Percentiles rank a stretch among this genome's conserved stretches.
phyloP scores from a whole-genome alignment of 139 green algal genomes.

The Prasinococcaceae sp. region DNA sequence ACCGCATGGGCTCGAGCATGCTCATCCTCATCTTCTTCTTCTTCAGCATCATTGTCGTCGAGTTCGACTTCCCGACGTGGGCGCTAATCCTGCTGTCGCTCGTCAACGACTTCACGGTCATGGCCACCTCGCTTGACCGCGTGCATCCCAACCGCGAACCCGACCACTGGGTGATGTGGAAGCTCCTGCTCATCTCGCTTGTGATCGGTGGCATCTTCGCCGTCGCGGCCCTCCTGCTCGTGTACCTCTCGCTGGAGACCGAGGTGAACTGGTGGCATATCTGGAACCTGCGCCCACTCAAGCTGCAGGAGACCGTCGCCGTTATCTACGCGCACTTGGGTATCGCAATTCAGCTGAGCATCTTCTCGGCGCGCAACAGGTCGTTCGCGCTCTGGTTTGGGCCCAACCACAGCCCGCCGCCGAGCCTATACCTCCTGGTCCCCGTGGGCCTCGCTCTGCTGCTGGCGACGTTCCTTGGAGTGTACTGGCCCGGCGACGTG shows the following conservation, averaged over 20 bases:
- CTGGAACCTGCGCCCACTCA: background rate
- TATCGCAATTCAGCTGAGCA: constrained; percentile 29
- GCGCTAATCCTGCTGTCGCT: constrained; percentile 16
- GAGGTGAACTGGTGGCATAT: constrained; percentile 18
- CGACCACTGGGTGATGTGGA: constrained; percentile 27
- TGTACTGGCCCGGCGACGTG: constrained; percentile 24
- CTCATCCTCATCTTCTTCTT: constrained; percentile 17
- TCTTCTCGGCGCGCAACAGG: constrained; percentile 27
- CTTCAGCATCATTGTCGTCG: constrained; percentile 10
- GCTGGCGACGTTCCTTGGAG: constrained; percentile 18
- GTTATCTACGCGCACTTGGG: constrained; percentile 24
- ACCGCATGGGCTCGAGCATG: constrained; percentile 9
- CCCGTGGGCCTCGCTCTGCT: constrained; percentile 22
- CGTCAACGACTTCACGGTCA: constrained; percentile 30
- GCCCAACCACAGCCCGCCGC: constrained; percentile 8
- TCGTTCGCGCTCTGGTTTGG: constrained; percentile 26
- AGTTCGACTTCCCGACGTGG: constrained; percentile 17
- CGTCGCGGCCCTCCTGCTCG: background rate
- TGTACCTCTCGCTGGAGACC: background rate
- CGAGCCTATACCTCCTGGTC: constrained; percentile 17
- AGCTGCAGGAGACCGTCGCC: constrained; percentile 18
- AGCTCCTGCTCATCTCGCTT: constrained; percentile 8
- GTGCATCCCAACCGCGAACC: constrained; percentile 21
- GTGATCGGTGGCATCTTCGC: background rate
- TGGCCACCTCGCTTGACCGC: constrained; percentile 16